These are phyloP conservation scores for Schwanniomyces yamadae DNA, from an alignment of 805 yeast genomes.

Conservation along the genomic window DNA sequence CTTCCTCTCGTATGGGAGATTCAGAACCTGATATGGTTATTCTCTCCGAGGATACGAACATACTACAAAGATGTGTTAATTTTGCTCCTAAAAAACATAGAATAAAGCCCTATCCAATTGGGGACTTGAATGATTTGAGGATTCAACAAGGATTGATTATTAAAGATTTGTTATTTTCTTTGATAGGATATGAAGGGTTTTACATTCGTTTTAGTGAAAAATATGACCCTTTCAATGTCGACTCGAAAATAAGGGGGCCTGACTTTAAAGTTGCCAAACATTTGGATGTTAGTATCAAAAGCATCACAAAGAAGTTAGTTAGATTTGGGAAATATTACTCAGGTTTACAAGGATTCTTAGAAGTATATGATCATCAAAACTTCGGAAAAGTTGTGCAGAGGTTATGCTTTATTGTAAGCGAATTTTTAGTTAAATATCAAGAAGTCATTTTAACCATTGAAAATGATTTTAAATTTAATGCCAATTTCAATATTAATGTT, in stretches of 20 bases:
- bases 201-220: slow-evolving; percentile 68
- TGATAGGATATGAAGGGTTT: slow-evolving; percentile 74
- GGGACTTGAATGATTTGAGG: slow-evolving; percentile 44
- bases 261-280: slow-evolving; percentile 70
- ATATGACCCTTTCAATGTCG: slow-evolving; percentile 47
- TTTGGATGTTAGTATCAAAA: slow-evolving; percentile 71
- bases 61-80: slow-evolving; percentile 14
- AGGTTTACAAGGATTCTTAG: slow-evolving; percentile 59
- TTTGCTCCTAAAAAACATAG: slow-evolving; percentile 10
- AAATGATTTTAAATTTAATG: slow-evolving; percentile 46
- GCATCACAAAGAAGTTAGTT: slow-evolving; percentile 60
- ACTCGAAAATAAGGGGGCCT: slow-evolving; percentile 60
- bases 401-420: slow-evolving; percentile 57
- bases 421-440: slow-evolving; percentile 26
- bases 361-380: slow-evolving; percentile 49
- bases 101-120: slow-evolving; percentile 46
- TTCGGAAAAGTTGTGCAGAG: slow-evolving; percentile 77
- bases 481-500: slow-evolving; percentile 56
- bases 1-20: slow-evolving; percentile 11
- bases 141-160: slow-evolving; percentile 74
- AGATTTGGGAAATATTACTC: slow-evolving; percentile 62
- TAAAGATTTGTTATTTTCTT: slow-evolving; percentile 64
- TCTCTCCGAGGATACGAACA: slow-evolving; percentile 14
- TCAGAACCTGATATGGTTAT: slow-evolving; percentile 17
- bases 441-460: slow-evolving; percentile 47